Evolutionary conservation across 768 basidiomycete species (phyloP).

Genomic region (Lactifluus rugatus): DNA sequence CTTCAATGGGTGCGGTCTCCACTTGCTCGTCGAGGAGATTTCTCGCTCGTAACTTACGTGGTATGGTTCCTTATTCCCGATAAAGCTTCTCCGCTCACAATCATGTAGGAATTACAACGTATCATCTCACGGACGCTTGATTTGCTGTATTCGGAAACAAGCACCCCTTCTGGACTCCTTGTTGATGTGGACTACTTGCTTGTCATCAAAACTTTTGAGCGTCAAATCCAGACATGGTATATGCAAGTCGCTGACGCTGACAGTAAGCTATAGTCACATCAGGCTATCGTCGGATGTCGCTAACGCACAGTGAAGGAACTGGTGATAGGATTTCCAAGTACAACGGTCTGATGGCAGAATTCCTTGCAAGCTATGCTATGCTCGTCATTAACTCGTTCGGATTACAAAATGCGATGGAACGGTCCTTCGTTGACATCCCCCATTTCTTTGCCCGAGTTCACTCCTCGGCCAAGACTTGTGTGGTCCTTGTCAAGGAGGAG

Average conservation of each 20-base stretch:
- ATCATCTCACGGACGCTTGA: conserved; percentile 84
- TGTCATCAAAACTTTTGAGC: conserved; percentile 75
- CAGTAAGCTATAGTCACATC: conserved; percentile 3
- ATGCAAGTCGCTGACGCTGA: conserved; percentile 38
- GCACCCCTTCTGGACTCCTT: conserved; percentile 72
- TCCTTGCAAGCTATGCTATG: conserved; percentile 78
- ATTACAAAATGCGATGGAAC: conserved; percentile 89
- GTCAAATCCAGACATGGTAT: conserved; percentile 57
- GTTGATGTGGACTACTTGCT: conserved; percentile 77
- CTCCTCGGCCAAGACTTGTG: conserved; percentile 59
- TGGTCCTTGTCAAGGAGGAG: conserved; percentile 64
- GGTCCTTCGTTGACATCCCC: conserved; percentile 57
- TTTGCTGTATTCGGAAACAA: conserved; percentile 77
- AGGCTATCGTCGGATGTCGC: not conserved
- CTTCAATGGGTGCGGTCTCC: conserved; percentile 64
- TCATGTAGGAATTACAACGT: conserved; percentile 68
- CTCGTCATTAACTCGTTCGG: conserved; percentile 95
- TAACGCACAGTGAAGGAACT: not conserved
- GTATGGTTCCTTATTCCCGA: conserved; percentile 35
- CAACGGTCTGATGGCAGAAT: conserved; percentile 46
- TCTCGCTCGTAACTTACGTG: conserved; percentile 64
- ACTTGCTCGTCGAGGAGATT: conserved; percentile 53
- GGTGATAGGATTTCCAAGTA: conserved; percentile 29
- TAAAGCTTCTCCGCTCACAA: conserved; percentile 4
- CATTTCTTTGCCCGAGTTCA: conserved; percentile 81